Evolutionary conservation across 805 yeast genomes (phyloP).

Genomic region (Allodekkera sacchari): DNA sequence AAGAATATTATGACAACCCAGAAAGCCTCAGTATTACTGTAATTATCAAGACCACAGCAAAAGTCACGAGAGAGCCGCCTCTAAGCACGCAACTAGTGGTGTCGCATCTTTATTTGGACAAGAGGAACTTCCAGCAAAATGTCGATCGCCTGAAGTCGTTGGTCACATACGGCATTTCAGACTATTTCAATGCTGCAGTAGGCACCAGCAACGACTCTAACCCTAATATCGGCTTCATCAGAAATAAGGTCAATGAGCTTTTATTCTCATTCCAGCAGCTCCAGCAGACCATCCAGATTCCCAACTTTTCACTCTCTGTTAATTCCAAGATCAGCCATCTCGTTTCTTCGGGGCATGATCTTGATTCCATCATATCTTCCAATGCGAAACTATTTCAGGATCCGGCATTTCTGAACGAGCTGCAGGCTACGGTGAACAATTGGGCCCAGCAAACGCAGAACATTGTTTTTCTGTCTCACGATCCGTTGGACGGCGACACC

Average conservation of each 20-base stretch:
- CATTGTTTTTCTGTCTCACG: constrained; percentile 44
- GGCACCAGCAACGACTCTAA: constrained; percentile 17
- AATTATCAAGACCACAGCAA: background rate
- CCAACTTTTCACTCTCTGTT: constrained; percentile 45
- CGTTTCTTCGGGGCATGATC: constrained; percentile 16
- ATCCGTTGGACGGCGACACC: constrained; percentile 46
- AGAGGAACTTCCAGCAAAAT: constrained; percentile 1
- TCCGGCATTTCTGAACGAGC: constrained; percentile 48
- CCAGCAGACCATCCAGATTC: constrained; percentile 59
- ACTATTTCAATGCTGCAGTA: constrained; percentile 67
- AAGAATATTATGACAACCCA: background rate
- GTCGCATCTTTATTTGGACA: background rate
- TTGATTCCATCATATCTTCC: constrained; percentile 12
- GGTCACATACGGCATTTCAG: constrained; percentile 54
- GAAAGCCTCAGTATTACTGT: background rate
- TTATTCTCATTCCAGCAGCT: constrained; percentile 58
- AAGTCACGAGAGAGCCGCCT: background rate
- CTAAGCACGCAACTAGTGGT: constrained; percentile 1
- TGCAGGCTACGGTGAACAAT: constrained; percentile 61
- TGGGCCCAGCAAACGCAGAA: constrained; percentile 65
- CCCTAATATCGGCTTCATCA: constrained; percentile 9
- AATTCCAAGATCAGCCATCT: constrained; percentile 44
- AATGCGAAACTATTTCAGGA: constrained; percentile 32
- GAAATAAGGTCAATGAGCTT: constrained; percentile 52
- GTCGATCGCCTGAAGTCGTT: constrained; percentile 50